Evolutionary conservation across 1,139 yeast species (phyloP).

Genomic region (Oligophagozyma castellii): DNA sequence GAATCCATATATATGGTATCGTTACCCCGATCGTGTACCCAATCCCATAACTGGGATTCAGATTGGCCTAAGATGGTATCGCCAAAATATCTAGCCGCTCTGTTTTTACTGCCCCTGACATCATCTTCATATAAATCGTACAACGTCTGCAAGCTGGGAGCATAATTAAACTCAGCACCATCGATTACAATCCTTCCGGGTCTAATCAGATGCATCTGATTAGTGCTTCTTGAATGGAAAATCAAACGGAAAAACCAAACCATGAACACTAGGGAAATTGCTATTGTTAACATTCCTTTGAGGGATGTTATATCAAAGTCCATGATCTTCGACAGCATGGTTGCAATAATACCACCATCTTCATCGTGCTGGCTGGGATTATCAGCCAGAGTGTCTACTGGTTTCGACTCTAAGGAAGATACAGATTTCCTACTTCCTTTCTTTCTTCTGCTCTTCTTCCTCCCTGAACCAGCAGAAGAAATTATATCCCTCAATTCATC

Average conservation of each 20-base stretch:
- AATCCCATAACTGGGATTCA: slow-evolving; percentile 65
- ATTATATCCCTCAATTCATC: slow-evolving; percentile 42
- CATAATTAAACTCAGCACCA: slow-evolving; percentile 31
- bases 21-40: slow-evolving; percentile 50
- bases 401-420: slow-evolving; percentile 1
- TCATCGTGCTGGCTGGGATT: not conserved
- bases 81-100: slow-evolving; percentile 2
- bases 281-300: slow-evolving; percentile 7
- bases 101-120: slow-evolving; percentile 15
- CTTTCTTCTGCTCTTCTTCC: slow-evolving; percentile 24
- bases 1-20: slow-evolving; percentile 9
- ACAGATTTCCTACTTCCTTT: slow-evolving; percentile 8
- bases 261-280: slow-evolving; percentile 5
- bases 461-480: slow-evolving; percentile 15
- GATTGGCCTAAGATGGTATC: slow-evolving; percentile 25
- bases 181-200: slow-evolving; percentile 25
- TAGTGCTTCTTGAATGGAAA: slow-evolving; percentile 8
- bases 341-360: not conserved
- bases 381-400: slow-evolving; percentile 1
- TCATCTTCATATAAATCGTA: slow-evolving; percentile 29
- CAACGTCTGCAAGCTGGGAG: slow-evolving; percentile 34
- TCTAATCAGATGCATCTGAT: slow-evolving; percentile 7
- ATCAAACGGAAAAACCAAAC: slow-evolving; percentile 8
- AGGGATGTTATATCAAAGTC: slow-evolving; percentile 16
- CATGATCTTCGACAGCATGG: slow-evolving; percentile 2